These are phyloP conservation scores for Ampelocalamus luodianensis DNA, from an alignment of 176 grass and related monocot genomes.

Conservation along the genomic window DNA sequence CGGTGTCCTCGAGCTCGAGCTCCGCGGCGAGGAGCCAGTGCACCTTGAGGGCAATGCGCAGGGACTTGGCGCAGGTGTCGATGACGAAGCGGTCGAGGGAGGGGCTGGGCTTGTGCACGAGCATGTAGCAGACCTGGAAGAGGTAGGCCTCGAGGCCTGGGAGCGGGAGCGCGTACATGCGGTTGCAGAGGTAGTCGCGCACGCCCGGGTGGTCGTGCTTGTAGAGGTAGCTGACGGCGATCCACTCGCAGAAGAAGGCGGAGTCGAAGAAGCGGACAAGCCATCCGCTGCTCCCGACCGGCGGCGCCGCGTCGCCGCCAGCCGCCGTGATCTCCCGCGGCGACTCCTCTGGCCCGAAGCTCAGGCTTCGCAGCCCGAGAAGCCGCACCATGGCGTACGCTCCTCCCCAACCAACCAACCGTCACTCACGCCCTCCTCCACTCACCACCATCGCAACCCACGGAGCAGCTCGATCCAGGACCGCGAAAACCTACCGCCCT, in stretches of 20 bases:
- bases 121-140: conserved; percentile 99
- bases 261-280: conserved; percentile 98
- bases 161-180: conserved; percentile 97
- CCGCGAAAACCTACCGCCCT: neutral
- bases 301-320: conserved; percentile 53
- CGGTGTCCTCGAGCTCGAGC: conserved; percentile 87
- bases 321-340: conserved; percentile 79
- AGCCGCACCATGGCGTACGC: conserved; percentile 79
- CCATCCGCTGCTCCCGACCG: conserved; percentile 89
- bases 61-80: conserved; percentile 85
- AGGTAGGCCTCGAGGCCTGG: conserved; percentile 88
- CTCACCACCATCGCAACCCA: conserved; percentile 30
- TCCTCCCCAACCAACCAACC: neutral
- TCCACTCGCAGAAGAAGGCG: conserved; percentile 99
- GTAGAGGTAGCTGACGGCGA: conserved; percentile 99
- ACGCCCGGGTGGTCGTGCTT: conserved; percentile 94
- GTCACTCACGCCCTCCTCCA: conserved; percentile 34
- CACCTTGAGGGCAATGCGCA: conserved; percentile 95
- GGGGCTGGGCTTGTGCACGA: conserved; percentile 94
- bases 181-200: conserved; percentile 97
- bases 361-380: conserved; percentile 71
- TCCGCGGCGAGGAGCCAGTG: conserved; percentile 92
- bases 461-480: conserved; percentile 47
- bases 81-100: conserved; percentile 95
- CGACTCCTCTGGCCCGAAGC: conserved; percentile 84